Conservation (phyloP, 805 yeast species). For the Lachancea sp. region DNA sequence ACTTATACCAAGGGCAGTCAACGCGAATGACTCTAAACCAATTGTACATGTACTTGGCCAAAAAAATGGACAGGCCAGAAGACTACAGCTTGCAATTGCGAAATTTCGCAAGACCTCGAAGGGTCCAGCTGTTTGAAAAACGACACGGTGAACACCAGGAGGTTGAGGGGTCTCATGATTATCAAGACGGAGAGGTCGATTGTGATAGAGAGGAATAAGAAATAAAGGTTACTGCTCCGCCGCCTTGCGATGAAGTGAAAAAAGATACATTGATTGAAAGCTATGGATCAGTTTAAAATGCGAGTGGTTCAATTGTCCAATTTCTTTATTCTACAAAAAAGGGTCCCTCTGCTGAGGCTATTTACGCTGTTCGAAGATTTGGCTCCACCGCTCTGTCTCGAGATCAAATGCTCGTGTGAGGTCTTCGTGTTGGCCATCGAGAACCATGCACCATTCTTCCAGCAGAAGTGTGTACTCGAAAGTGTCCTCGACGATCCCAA, state of each 20-base stretch:
- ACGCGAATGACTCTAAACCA: slow-evolving; percentile 21
- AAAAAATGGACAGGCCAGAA: slow-evolving; percentile 18
- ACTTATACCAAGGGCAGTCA: slow-evolving; percentile 17
- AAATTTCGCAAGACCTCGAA: slow-evolving; percentile 10
- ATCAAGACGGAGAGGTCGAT: background rate
- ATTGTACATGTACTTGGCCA: slow-evolving; percentile 24
- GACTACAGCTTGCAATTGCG: slow-evolving; percentile 21
- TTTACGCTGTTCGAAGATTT: slow-evolving; percentile 21
- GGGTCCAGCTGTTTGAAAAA: slow-evolving; percentile 1
- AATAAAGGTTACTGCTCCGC: background rate
- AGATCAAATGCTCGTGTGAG: slow-evolving; percentile 17
- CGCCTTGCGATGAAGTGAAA: too few relatives aligned
- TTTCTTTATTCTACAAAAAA: too few relatives aligned
- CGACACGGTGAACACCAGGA: background rate
- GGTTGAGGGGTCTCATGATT: background rate
- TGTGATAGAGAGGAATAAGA: too few relatives aligned
- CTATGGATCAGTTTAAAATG: too few relatives aligned
- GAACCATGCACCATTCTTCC: slow-evolving; percentile 24
- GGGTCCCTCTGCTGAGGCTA: background rate
- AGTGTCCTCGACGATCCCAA: slow-evolving; percentile 20
- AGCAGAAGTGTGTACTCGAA: slow-evolving; percentile 22
- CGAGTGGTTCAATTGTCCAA: background rate
- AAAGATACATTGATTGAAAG: too few relatives aligned
- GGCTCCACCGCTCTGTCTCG: slow-evolving; percentile 20
- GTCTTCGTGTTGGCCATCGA: slow-evolving; percentile 13